phyloP scores from a whole-genome alignment of 2,329 filamentous ascomycete species.

The Alternaria ethzedia region DNA sequence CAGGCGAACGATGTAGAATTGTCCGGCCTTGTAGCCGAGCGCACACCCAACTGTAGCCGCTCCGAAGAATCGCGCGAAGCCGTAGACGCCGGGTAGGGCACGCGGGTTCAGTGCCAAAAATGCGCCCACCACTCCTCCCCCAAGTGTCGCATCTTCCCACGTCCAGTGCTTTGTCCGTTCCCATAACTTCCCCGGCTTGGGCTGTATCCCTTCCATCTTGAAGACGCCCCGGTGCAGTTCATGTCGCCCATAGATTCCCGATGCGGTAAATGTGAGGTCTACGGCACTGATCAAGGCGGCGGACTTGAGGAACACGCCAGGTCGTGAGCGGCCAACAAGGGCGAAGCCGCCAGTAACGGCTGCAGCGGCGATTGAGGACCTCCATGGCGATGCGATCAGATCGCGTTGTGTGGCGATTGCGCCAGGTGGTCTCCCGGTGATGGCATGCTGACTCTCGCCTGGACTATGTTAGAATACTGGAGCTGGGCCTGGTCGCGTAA shows the following conservation, averaged over 20 bases:
- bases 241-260: conserved; percentile 16
- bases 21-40: conserved; percentile 11
- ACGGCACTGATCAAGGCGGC: conserved; percentile 15
- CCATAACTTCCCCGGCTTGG: conserved; percentile 26
- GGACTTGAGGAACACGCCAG: conserved; percentile 23
- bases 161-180: conserved; percentile 27
- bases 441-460: conserved; percentile 31
- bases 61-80: conserved; percentile 25
- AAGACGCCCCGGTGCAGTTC: conserved; percentile 28
- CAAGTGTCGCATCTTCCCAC: conserved; percentile 19
- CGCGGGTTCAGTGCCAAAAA: conserved; percentile 21
- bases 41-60: conserved; percentile 21
- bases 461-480: conserved; percentile 5
- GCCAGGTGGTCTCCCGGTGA: conserved; percentile 10
- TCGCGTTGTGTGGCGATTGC: conserved; percentile 11
- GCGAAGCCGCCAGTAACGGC: conserved; percentile 18
- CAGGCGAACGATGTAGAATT: background rate
- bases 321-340: conserved; percentile 20
- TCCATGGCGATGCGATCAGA: conserved; percentile 10
- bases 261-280: conserved; percentile 13
- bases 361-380: conserved; percentile 11
- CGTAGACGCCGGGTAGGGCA: conserved; percentile 22
- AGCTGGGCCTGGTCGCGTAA: background rate
- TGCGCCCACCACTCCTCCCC: conserved; percentile 20
- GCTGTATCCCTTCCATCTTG: conserved; percentile 22